A percentile compares a stretch with the other conserved stretches of the same genome.
phyloP scores from a whole-genome alignment of 2,329 filamentous ascomycete species.

The Ceratocystis diversiconidia region DNA sequence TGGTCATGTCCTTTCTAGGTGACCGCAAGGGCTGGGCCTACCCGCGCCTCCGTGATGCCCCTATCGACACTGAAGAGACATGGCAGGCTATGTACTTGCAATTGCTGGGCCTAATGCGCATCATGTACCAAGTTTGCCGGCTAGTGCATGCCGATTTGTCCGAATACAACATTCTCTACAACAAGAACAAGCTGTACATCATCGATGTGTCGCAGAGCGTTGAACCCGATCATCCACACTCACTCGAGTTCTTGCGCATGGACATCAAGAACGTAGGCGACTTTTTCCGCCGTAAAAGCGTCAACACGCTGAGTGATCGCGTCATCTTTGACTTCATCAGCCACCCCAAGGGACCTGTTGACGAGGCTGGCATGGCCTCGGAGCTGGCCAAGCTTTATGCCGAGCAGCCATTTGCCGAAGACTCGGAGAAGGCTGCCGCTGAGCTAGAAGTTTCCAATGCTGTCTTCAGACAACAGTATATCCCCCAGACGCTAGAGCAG shows the following conservation, averaged over 20 bases:
- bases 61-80: conserved; percentile 54
- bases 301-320: conserved; percentile 66
- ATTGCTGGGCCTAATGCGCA: conserved; percentile 75
- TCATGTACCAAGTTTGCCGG: conserved; percentile 80
- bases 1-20: conserved; percentile 89
- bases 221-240: conserved; percentile 87
- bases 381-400: conserved; percentile 55
- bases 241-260: conserved; percentile 88
- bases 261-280: conserved; percentile 94
- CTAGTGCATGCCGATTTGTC: conserved; percentile 93
- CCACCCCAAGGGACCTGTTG: conserved; percentile 41
- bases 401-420: conserved; percentile 35
- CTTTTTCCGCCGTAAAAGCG: conserved; percentile 77
- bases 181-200: conserved; percentile 69
- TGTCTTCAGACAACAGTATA: conserved; percentile 92
- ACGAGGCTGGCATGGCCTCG: conserved; percentile 45
- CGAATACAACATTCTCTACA: conserved; percentile 94
- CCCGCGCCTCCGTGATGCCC: conserved; percentile 77
- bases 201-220: conserved; percentile 98
- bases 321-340: conserved; percentile 77
- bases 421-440: conserved; percentile 37
- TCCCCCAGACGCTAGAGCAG: conserved; percentile 87
- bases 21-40: conserved; percentile 77
- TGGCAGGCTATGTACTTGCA: conserved; percentile 74
- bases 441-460: conserved; percentile 68